Evolutionary conservation across 2,329 filamentous ascomycete genomes (phyloP).

Genomic region (Raffaelea arxii): DNA sequence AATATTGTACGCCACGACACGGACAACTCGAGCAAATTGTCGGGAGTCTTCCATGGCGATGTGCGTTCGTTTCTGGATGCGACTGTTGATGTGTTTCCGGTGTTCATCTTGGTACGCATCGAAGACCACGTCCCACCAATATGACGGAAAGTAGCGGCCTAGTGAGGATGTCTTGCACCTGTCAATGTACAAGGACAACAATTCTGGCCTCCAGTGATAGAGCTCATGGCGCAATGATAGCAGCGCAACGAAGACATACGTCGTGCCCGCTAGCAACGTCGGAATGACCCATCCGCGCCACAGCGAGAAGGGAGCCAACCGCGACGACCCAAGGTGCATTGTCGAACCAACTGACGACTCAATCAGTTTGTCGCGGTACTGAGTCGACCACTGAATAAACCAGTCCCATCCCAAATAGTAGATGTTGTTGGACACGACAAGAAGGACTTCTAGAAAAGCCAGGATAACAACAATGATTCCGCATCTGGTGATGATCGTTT

Average conservation of each 20-base stretch:
- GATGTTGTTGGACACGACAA: neutral
- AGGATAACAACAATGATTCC: neutral
- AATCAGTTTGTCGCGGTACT: neutral
- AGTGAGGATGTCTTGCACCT: neutral
- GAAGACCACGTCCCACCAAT: neutral
- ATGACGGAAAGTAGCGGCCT: neutral
- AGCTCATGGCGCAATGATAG: neutral
- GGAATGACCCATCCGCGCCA: neutral
- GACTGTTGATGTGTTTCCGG: neutral
- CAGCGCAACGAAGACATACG: neutral
- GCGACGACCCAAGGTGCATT: neutral
- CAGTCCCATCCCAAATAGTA: neutral
- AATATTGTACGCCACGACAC: neutral
- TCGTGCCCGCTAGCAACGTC: neutral
- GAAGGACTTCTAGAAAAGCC: neutral
- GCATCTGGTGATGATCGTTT: neutral
- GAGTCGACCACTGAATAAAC: constrained; percentile 1
- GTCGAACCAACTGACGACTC: neutral
- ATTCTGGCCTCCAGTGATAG: neutral
- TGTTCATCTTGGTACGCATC: neutral
- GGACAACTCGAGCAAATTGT: neutral
- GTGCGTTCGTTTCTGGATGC: neutral
- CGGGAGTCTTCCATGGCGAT: neutral
- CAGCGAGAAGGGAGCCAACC: neutral
- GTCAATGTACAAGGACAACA: neutral